Evolutionary conservation across 2,329 filamentous ascomycete genomes (phyloP).

Genomic region (Sporothrix pallida): DNA sequence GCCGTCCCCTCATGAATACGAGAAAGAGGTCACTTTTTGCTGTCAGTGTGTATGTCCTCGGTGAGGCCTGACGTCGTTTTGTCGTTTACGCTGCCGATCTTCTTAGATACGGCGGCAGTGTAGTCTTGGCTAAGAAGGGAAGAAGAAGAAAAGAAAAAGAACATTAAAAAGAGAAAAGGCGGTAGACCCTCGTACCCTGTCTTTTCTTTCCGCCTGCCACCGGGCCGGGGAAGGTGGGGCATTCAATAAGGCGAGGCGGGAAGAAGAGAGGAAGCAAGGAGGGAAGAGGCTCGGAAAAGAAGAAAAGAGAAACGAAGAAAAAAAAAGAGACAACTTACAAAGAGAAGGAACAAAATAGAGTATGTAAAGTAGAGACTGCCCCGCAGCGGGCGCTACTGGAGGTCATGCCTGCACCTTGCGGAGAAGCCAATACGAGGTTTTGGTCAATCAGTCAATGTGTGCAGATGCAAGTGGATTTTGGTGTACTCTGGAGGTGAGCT

Average conservation of each 20-base stretch:
- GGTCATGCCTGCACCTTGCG: slow-evolving; percentile 20
- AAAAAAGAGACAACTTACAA: background rate
- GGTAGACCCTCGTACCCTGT: background rate
- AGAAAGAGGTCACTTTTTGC: background rate
- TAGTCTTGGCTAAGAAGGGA: background rate
- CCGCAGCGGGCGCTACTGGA: slow-evolving; percentile 16
- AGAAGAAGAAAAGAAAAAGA: background rate
- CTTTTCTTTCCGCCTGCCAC: background rate
- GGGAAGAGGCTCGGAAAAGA: background rate
- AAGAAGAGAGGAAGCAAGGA: background rate
- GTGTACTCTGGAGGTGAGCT: background rate
- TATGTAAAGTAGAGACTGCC: background rate
- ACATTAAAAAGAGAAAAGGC: background rate
- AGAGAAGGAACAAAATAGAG: background rate
- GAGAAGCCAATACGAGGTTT: slow-evolving; percentile 24
- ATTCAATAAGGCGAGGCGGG: background rate
- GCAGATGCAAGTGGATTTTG: background rate
- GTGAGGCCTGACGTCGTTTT: slow-evolving; percentile 5
- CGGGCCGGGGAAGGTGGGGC: background rate
- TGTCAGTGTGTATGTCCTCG: background rate
- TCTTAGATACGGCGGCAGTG: background rate
- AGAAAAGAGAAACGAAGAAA: too few relatives aligned
- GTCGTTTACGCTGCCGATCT: background rate
- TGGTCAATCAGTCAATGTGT: background rate
- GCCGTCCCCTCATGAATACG: slow-evolving; percentile 1